Evolutionary conservation across 139 green algal species (phyloP), one percentile per base, ranked within the genome.

Genomic region (Chlamydomonas applanata): DNA sequence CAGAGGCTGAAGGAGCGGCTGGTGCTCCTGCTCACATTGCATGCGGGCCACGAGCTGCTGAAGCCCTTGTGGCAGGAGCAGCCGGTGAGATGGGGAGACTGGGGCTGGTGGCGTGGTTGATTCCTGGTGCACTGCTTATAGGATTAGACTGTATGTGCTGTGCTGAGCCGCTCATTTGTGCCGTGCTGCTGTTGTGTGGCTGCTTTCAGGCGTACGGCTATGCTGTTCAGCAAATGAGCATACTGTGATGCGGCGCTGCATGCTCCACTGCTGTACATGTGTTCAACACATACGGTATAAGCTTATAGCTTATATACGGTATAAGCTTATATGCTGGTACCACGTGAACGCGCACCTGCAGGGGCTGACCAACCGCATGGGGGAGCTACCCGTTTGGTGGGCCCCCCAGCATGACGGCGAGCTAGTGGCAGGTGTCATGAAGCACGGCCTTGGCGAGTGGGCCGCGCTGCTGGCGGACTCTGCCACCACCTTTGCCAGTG

Each of bases 21-120:
- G 36, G 65, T 72, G 65, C 36, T 72, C 36, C 36, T 72, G 65
- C 17, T 30, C 19, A 36, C 65, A 22, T 40, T 72, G 65, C 65
- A 72, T 60, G 65, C 65, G n/a, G 65, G 65, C 5, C 65, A 72
- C 2, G 40, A 72, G 65, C 35, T 72, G 65, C 65, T 72, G 20
- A 59, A 27, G 36, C 19, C 36, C 36, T 20, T 20, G 16, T 72
- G 65, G 65, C 22, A 27, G 40, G 65, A 72, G 65, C 65, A 72
- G 65, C 22, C 44, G 24, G 40, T 49, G 40, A 7, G 40, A 19
- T 7, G 40, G 40, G n/a, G n/a, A n/a, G n/a, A n/a, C n/a, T 49
- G 40, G 7, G 40, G 40, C 7, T 49, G 40, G 7, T 49, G 7
- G 7, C 40, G 40, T 49, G 40, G 7, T 11, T 49, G 40, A n/a